phyloP scores from a whole-genome alignment of 305 asterid species.

The Plantago coronopus region DNA sequence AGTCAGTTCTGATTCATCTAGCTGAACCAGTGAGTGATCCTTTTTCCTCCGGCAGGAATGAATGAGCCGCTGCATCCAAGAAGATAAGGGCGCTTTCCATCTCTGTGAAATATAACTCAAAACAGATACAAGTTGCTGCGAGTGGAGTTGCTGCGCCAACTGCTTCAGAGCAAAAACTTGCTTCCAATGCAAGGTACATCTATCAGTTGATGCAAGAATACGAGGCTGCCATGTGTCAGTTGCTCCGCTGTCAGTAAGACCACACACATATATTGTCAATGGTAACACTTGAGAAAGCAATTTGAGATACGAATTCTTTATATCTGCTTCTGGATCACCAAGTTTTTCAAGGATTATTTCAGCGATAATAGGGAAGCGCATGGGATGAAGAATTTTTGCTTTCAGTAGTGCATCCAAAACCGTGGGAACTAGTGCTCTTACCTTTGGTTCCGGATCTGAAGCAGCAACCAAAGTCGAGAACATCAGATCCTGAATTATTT shows the following conservation, averaged over 20 bases:
- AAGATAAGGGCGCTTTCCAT: slow-evolving; percentile 90
- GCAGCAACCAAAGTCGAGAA: slow-evolving; percentile 67
- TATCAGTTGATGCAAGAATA: slow-evolving; percentile 37
- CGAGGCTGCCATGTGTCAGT: slow-evolving; percentile 43
- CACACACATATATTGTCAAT: slow-evolving; percentile 60
- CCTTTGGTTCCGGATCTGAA: slow-evolving; percentile 85
- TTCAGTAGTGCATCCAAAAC: slow-evolving; percentile 70
- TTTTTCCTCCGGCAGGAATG: slow-evolving; percentile 61
- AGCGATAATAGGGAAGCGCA: slow-evolving; percentile 59
- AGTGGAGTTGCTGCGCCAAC: slow-evolving; percentile 80
- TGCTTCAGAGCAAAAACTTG: slow-evolving; percentile 86
- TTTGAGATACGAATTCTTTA: slow-evolving; percentile 59
- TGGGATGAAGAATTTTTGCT: slow-evolving; percentile 82
- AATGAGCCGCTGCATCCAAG: slow-evolving; percentile 92
- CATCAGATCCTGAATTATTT: slow-evolving; percentile 58
- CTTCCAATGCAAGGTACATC: slow-evolving; percentile 71
- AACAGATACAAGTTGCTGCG: slow-evolving; percentile 91
- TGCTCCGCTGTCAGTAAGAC: slow-evolving; percentile 56
- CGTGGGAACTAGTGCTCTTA: slow-evolving; percentile 66
- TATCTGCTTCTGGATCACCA: slow-evolving; percentile 83
- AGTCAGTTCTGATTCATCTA: slow-evolving; percentile 55
- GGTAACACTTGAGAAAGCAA: slow-evolving; percentile 74
- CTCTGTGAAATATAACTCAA: slow-evolving; percentile 95
- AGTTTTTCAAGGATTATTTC: slow-evolving; percentile 76
- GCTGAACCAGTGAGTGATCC: slow-evolving; percentile 42